Base-by-base conservation (phyloP, 805 yeast species). In the Isabelozyma rhagii region DNA sequence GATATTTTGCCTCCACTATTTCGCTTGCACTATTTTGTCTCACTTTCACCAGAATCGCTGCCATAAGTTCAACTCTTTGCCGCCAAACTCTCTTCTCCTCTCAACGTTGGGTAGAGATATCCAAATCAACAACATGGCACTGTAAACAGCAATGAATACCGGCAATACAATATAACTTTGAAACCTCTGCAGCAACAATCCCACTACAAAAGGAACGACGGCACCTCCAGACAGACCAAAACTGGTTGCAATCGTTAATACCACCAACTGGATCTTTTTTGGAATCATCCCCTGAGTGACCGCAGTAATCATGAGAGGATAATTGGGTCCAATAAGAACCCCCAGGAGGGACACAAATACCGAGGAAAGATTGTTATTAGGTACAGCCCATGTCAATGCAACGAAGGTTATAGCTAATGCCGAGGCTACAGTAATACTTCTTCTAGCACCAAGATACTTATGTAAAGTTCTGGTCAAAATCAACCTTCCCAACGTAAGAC, bases 291-390 rank as follows among this genome's bases (percentile, higher is more conserved):
- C 51, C n/a, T 44, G 41, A 47, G 66, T 64, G 1, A 77, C 72
- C 9, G 74, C 68, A 1, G 80, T 67, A 41, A 80, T 63, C 80
- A 79, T 71, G 54, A 80, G 63, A 14, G 77, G 80, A 64, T 84
- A 86, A 38, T 82, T 69, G 1, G 92, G 92, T 0, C 92, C 93
- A 39, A 83, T 77, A 56, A 78, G 79, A 1, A 82, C 60, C 2
- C 93, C 93, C 17, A 79, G 71, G 1, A 78, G 47, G 4, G 84
- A 69, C 15, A 77, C 73, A 46, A 74, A 67, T 1, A 80, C 66
- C 3, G 81, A 83, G 11, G 78, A 80, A 1, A 61, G 79, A 5
- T 72, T 62, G 11, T 77, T 60, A 41, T 63, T 56, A 3, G 80
- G 78, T 9, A 82, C 61, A 0, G 69, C 66, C 87, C 87, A 82